Conservation (phyloP, 164 flowering plant genomes). For the Kingdonia uniflora region DNA sequence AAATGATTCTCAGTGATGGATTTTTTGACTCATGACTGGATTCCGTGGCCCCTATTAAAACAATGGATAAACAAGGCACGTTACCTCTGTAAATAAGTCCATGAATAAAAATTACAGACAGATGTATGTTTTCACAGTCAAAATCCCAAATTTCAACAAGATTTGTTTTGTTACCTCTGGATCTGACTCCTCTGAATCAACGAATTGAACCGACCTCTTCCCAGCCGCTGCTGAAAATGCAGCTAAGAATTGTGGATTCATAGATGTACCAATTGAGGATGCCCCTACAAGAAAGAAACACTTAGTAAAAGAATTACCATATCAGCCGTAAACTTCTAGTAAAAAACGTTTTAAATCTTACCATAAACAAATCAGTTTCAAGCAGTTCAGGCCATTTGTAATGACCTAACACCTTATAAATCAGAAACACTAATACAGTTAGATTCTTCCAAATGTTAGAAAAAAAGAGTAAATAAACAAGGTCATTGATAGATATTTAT, state of each 20-base stretch:
- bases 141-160: too few relatives aligned
- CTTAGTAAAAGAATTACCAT: neutral
- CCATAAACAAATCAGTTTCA: constrained; percentile 74
- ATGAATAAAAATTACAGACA: too few relatives aligned
- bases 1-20: constrained; percentile 66
- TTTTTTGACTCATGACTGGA: constrained; percentile 50
- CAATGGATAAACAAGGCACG: constrained; percentile 5
- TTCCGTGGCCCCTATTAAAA: constrained; percentile 84
- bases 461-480: too few relatives aligned
- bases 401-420: constrained; percentile 41
- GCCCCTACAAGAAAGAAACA: constrained; percentile 37
- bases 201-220: constrained; percentile 35
- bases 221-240: constrained; percentile 88
- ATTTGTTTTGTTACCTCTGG: constrained; percentile 92
- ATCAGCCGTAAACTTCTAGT: neutral
- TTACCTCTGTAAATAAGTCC: neutral
- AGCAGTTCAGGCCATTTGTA: constrained; percentile 72
- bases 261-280: constrained; percentile 76
- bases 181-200: constrained; percentile 88
- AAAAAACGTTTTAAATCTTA: constrained; percentile 20
- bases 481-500: too few relatives aligned
- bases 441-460: too few relatives aligned
- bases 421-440: neutral
- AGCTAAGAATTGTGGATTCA: constrained; percentile 67
- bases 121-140: too few relatives aligned